A percentile compares a stretch with the other conserved stretches of the same genome.
phyloP scores from a whole-genome alignment of 805 yeast genomes.

The Candida michaelii region DNA sequence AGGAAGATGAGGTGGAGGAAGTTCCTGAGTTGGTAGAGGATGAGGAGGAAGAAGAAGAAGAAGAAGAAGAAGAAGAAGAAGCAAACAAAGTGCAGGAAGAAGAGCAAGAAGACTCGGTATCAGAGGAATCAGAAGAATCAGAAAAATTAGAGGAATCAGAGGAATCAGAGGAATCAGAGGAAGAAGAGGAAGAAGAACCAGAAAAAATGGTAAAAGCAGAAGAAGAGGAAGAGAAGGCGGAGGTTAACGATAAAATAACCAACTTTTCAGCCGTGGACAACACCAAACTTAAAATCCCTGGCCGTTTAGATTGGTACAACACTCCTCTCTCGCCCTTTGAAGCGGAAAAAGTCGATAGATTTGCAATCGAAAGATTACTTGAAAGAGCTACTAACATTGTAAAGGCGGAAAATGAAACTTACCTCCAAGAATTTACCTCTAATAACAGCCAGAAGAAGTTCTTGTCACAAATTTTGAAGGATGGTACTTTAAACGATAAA shows the following conservation, averaged over 20 bases:
- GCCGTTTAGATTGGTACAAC: slow-evolving; percentile 76
- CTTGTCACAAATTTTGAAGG: slow-evolving; percentile 80
- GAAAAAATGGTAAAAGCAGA: no score
- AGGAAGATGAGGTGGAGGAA: no score
- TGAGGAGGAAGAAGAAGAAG: slow-evolving; percentile 37
- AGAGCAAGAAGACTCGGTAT: slow-evolving; percentile 21
- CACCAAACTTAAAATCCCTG: slow-evolving; percentile 57
- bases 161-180: slow-evolving; percentile 15
- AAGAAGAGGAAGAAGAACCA: slow-evolving; percentile 9
- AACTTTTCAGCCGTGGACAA: slow-evolving; percentile 52
- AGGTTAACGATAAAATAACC: slow-evolving; percentile 28
- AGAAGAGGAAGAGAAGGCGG: slow-evolving; percentile 14
- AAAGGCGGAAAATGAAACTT: slow-evolving; percentile 68
- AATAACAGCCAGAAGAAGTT: slow-evolving; percentile 83
- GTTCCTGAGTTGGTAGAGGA: slow-evolving; percentile 24
- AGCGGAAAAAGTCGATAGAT: slow-evolving; percentile 44
- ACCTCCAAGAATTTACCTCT: slow-evolving; percentile 70
- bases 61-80: slow-evolving; percentile 27
- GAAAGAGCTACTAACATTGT: slow-evolving; percentile 66
- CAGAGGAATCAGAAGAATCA: slow-evolving; percentile 18
- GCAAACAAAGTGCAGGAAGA: slow-evolving; percentile 28
- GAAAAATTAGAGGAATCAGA: slow-evolving; percentile 20
- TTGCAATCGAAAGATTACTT: slow-evolving; percentile 59
- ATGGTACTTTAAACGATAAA: slow-evolving; percentile 94
- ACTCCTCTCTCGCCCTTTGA: slow-evolving; percentile 34